phyloP scores from a whole-genome alignment of 202 grass and related monocot species.

The Schoenoplectus tabernaemontani region DNA sequence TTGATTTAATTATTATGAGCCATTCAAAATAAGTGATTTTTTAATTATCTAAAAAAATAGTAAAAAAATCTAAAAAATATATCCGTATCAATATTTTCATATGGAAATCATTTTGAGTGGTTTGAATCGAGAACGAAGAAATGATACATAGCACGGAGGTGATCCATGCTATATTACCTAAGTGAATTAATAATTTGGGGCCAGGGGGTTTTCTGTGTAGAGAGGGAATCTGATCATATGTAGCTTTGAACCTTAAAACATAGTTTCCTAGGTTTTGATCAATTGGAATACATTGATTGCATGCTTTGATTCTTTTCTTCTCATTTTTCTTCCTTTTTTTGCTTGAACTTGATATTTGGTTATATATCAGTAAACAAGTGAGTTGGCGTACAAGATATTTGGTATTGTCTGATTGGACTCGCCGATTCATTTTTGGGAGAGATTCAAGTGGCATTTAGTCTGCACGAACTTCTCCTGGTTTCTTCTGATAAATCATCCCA shows the following conservation, averaged over 20 bases:
- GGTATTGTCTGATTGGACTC: slow-evolving; percentile 91
- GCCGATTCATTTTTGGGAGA: slow-evolving; percentile 81
- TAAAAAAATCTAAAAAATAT: too few species aligned
- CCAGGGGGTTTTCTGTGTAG: not conserved
- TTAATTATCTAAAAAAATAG: too few species aligned
- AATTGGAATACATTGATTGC: too few species aligned
- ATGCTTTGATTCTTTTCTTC: not conserved
- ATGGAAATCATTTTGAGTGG: too few species aligned
- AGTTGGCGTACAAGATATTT: slow-evolving; percentile 84
- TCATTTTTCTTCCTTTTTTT: too few species aligned
- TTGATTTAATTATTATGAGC: too few species aligned
- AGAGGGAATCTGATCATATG: not conserved
- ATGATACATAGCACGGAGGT: too few species aligned
- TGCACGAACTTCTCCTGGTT: not conserved
- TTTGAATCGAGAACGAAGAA: too few species aligned
- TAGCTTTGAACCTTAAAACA: not conserved
- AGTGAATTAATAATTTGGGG: not conserved
- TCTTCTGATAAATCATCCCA: slow-evolving; percentile 6
- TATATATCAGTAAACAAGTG: slow-evolving; percentile 73
- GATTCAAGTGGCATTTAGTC: slow-evolving; percentile 83
- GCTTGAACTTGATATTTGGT: slow-evolving; percentile 18
- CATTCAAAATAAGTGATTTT: too few species aligned
- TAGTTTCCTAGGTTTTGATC: not conserved
- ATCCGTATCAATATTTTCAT: too few species aligned
- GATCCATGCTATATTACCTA: not conserved